phyloP scores from a whole-genome alignment of 345 rosid genomes.

The Linum usitatissimum region DNA sequence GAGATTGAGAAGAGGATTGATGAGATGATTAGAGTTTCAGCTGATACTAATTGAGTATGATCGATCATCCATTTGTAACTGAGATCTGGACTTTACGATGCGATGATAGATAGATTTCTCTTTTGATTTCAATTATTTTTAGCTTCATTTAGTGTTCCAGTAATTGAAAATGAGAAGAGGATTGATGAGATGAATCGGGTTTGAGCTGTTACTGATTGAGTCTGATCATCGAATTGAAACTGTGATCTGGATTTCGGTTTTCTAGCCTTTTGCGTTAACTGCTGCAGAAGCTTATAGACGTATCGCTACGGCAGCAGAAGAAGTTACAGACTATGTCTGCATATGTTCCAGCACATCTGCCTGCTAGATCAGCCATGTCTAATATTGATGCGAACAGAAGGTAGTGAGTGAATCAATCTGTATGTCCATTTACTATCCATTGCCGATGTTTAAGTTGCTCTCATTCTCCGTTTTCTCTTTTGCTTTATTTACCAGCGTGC shows the following conservation, averaged over 20 bases:
- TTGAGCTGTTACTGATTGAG: no score
- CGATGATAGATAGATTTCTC: not conserved
- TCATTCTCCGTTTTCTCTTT: not conserved
- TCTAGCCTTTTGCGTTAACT: not conserved
- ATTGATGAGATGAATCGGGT: no score
- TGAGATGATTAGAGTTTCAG: not conserved
- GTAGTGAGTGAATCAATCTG: constrained; percentile 17
- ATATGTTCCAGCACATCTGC: constrained; percentile 37
- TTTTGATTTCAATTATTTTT: not conserved
- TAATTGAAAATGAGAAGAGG: not conserved
- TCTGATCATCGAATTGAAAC: not conserved
- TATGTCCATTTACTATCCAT: not conserved
- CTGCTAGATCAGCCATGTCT: constrained; percentile 30
- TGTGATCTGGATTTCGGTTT: not conserved
- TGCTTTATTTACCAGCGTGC: constrained; percentile 30
- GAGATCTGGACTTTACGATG: not conserved
- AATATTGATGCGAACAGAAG: constrained; percentile 38
- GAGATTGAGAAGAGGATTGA: not conserved
- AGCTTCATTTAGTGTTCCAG: not conserved
- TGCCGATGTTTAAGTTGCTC: not conserved
- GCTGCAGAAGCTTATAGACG: constrained; percentile 65
- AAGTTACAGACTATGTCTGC: constrained; percentile 54
- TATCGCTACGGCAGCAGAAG: constrained; percentile 59
- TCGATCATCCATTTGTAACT: not conserved
- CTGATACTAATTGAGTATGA: constrained; percentile 2